These are phyloP conservation scores for Zygosaccharomyces pseudorouxii DNA, from an alignment of 805 yeast genomes.

Conservation along the genomic window DNA sequence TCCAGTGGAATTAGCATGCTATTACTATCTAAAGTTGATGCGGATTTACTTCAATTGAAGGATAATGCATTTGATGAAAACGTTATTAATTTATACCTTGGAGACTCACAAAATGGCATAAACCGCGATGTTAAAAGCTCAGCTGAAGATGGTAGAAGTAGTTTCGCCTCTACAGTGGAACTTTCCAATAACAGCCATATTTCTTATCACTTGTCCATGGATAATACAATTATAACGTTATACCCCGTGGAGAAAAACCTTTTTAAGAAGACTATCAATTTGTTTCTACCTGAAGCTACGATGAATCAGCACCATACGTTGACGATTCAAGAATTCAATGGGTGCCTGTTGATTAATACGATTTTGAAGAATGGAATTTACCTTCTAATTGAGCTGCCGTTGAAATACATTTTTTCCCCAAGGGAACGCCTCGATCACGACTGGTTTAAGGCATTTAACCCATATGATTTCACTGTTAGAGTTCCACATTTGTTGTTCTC, in stretches of 20 bases:
- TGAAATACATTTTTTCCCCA: constrained; percentile 19
- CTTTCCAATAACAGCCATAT: constrained; percentile 20
- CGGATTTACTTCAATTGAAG: constrained; percentile 22
- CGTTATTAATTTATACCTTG: constrained; percentile 19
- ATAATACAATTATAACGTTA: constrained; percentile 20
- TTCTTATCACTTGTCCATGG: constrained; percentile 27
- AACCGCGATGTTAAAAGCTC: background rate
- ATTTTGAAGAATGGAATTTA: constrained; percentile 28
- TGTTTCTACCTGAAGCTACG: constrained; percentile 25
- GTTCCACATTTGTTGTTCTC: constrained; percentile 51
- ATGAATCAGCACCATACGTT: constrained; percentile 27
- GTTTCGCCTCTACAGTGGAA: constrained; percentile 22
- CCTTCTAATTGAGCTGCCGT: constrained; percentile 23
- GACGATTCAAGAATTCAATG: constrained; percentile 11
- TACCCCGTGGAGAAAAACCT: constrained; percentile 22
- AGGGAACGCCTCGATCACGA: constrained; percentile 20
- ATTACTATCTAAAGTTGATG: constrained; percentile 28
- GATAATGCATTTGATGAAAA: constrained; percentile 11
- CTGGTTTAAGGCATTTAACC: constrained; percentile 68
- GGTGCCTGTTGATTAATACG: constrained; percentile 19
- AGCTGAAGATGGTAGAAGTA: constrained; percentile 12
- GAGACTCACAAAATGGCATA: constrained; percentile 2
- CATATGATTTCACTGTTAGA: constrained; percentile 58
- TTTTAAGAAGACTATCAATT: constrained; percentile 21
- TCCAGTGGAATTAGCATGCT: constrained; percentile 5